Percentiles rank a stretch among this genome's conserved stretches.
phyloP scores from a whole-genome alignment of 257 asterid species.

The Salvia miltiorrhiza region DNA sequence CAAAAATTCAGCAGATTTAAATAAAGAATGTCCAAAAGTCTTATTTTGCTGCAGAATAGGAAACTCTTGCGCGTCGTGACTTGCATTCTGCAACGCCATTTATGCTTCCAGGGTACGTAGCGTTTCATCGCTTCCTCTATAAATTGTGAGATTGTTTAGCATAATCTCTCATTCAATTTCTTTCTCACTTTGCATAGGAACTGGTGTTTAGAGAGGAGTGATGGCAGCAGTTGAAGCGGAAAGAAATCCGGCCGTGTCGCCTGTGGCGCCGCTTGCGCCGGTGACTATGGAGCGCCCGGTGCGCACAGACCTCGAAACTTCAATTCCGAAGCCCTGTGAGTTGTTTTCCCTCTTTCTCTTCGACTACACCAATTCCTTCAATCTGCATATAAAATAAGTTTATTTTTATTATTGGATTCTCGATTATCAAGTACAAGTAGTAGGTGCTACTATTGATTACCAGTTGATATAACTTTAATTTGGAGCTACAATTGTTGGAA shows the following conservation, averaged over 20 bases:
- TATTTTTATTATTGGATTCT: neutral
- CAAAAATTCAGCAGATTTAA: too few species aligned
- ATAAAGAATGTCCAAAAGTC: too few species aligned
- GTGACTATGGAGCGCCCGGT: constrained; percentile 54
- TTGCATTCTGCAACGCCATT: too few species aligned
- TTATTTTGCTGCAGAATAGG: too few species aligned
- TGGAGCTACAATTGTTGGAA: neutral
- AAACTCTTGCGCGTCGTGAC: too few species aligned
- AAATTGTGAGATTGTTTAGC: too few species aligned
- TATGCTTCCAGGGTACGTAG: too few species aligned
- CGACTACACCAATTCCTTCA: neutral
- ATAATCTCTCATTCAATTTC: too few species aligned
- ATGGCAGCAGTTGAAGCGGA: constrained; percentile 29
- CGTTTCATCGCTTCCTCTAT: too few species aligned
- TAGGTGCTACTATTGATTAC: too few species aligned
- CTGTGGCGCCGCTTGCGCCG: constrained; percentile 79
- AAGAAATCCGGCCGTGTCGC: constrained; percentile 34
- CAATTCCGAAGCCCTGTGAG: constrained; percentile 73
- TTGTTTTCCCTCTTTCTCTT: neutral
- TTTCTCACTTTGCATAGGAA: too few species aligned
- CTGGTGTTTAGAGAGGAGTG: neutral
- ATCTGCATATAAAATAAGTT: neutral
- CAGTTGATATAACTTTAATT: neutral
- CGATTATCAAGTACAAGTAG: too few species aligned
- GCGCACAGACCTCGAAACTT: constrained; percentile 52